Conservation (phyloP, 805 yeast genomes). For the Hanseniaspora valbyensis region DNA sequence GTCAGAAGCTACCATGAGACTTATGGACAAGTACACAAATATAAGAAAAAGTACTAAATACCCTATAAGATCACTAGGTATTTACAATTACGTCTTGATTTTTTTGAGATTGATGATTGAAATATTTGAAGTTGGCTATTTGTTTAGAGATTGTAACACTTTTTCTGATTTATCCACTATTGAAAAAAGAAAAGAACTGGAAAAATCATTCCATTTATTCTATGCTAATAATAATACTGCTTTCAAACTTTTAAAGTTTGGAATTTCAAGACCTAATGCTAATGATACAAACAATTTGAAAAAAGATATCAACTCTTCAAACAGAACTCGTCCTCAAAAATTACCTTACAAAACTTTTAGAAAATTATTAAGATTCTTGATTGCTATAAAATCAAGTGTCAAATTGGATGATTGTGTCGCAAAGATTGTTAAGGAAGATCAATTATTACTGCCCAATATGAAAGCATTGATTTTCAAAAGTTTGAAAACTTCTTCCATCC, state of each 20-base stretch:
- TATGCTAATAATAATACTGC: neutral
- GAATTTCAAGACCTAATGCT: neutral
- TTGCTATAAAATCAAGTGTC: slow-evolving; percentile 12
- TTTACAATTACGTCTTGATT: slow-evolving; percentile 12
- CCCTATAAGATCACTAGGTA: slow-evolving; percentile 16
- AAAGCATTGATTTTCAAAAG: slow-evolving; percentile 7
- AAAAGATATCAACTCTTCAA: neutral
- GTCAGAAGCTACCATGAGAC: slow-evolving; percentile 2
- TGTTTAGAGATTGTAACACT: neutral
- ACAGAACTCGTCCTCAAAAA: neutral
- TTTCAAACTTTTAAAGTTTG: slow-evolving; percentile 4
- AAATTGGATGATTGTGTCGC: slow-evolving; percentile 13
- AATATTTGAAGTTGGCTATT: slow-evolving; percentile 14
- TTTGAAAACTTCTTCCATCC: slow-evolving; percentile 17
- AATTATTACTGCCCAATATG: slow-evolving; percentile 7
- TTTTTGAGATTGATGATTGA: slow-evolving; percentile 12
- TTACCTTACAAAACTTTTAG: slow-evolving; percentile 6
- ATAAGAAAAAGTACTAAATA: slow-evolving; percentile 14
- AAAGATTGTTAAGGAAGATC: slow-evolving; percentile 13
- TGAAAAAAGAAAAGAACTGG: slow-evolving; percentile 13
- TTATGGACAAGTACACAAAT: slow-evolving; percentile 6
- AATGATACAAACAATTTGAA: neutral
- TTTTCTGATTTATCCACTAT: slow-evolving; percentile 5
- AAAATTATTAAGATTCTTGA: slow-evolving; percentile 5
- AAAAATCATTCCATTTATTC: slow-evolving; percentile 15